Evolutionary conservation across 2,329 filamentous ascomycete genomes (phyloP).

Genomic region (Cladophialophora psammophila): DNA sequence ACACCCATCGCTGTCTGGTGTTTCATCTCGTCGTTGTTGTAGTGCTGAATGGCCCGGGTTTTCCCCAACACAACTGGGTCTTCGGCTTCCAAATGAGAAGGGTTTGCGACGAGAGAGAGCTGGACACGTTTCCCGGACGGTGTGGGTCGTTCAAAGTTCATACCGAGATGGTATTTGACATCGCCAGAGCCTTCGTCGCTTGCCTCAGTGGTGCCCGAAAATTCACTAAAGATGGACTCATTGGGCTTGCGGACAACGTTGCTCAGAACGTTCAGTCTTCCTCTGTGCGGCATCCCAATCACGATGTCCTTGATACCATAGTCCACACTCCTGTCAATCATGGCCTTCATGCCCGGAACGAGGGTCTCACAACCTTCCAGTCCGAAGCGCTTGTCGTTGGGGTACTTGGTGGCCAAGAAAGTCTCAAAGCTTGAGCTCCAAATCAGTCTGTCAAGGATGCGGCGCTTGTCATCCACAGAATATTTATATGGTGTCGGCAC

Average conservation of each 20-base stretch:
- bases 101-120: conserved; percentile 96
- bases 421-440: conserved; percentile 98
- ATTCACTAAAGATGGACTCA: conserved; percentile 99
- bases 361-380: conserved; percentile 96
- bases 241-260: conserved; percentile 99
- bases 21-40: conserved; percentile 93
- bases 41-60: conserved; percentile 97
- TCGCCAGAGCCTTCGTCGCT: conserved; percentile 97
- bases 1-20: conserved; percentile 94
- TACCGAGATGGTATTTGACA: conserved; percentile 99
- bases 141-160: conserved; percentile 99
- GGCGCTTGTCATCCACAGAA: conserved; percentile 96
- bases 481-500: conserved; percentile 96
- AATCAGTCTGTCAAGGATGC: conserved; percentile 95
- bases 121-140: conserved; percentile 99
- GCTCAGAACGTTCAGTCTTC: conserved; percentile 94
- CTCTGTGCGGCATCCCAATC: conserved; percentile 99
- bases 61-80: conserved; percentile 98
- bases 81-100: conserved; percentile 96
- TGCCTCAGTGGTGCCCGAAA: conserved; percentile 84
- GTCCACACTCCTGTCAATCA: conserved; percentile 97
- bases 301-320: conserved; percentile 99
- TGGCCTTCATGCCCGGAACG: conserved; percentile 98
- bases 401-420: conserved; percentile 96
- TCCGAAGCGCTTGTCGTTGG: conserved; percentile 99